phyloP scores from a whole-genome alignment of 2,329 filamentous ascomycete species.

The Nemania sp. region DNA sequence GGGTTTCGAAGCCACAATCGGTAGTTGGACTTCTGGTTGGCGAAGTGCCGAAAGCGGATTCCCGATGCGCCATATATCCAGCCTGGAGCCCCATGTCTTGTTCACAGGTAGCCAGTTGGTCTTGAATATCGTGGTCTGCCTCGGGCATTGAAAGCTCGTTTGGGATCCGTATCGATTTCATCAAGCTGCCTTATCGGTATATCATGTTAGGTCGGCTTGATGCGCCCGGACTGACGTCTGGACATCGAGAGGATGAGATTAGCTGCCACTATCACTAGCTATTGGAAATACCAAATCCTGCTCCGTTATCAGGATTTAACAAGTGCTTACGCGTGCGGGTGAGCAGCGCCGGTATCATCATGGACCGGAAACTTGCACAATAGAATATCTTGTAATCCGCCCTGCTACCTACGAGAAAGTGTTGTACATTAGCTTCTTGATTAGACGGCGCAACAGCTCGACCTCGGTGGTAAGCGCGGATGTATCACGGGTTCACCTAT shows the following conservation, averaged over 20 bases:
- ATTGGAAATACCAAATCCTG: constrained; percentile 21
- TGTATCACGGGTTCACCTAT: background rate
- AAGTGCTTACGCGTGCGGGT: constrained; percentile 24
- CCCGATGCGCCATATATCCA: constrained; percentile 15
- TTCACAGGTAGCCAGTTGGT: background rate
- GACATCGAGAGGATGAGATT: background rate
- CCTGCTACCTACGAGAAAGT: background rate
- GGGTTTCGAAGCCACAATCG: constrained; percentile 16
- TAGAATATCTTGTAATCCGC: background rate
- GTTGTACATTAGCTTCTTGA: background rate
- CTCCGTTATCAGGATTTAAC: constrained; percentile 1
- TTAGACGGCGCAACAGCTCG: too few relatives aligned
- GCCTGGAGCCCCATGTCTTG: background rate
- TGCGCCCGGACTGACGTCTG: background rate
- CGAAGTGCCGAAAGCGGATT: constrained; percentile 30
- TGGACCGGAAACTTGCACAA: background rate
- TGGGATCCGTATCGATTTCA: background rate
- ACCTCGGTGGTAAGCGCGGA: background rate
- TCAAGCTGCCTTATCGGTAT: background rate
- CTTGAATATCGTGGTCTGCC: background rate
- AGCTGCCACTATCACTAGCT: background rate
- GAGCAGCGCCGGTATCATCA: constrained; percentile 6
- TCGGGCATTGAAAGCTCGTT: background rate
- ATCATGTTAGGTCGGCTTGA: background rate
- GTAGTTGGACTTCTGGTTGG: constrained; percentile 14